Evolutionary conservation across 179 eudicot species (phyloP), one percentile per base, ranked within the genome.

Genomic region (Gypsophila paniculata): DNA sequence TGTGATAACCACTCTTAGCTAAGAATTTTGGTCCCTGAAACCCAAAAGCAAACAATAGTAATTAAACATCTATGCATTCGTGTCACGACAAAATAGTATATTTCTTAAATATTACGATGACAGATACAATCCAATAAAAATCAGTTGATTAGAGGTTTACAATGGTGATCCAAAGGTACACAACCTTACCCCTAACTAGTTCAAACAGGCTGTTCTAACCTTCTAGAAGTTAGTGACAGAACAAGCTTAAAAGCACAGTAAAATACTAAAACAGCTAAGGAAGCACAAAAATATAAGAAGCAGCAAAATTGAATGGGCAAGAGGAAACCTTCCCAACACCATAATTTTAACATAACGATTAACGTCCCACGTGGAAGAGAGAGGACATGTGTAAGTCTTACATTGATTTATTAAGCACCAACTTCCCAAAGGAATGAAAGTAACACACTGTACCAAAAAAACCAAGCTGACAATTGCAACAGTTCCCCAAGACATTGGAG

Each of bases 1-100:
- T 90, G 75, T 88, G 93, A 68, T 86, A 87, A 76, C 90, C 81
- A 73, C 87, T 80, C 79, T 86, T 89, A 49, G 84, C 87, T 69
- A 89, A 77, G 80, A 93, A 93, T 65, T 81, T 81, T 67, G 84
- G 91, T 61, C 76, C 96, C 98, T 93, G 88, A 60, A 81, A 86
- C 70, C 60, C 49, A 69, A 69, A 32, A 52, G 51, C 48, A 67
- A 74, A 52, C 57, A 66, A 21, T 21, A 61, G 49, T 75, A 15
- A 61, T 8, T 10, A 36, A 18, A 21, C 44, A 70, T 9, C 23
- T 13, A 32, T 74, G 55, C 18, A 38, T n/a, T n/a, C n/a, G 57
- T 59, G 42, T 46, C 44, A 60, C 23, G n/a, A 69, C 19, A 18
- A 36, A 36, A 22, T 38, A 38, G 26, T 46, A 18, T 19, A 12